Conservation (phyloP, 306 rosid genomes). For the Trichosanthes truncata region DNA sequence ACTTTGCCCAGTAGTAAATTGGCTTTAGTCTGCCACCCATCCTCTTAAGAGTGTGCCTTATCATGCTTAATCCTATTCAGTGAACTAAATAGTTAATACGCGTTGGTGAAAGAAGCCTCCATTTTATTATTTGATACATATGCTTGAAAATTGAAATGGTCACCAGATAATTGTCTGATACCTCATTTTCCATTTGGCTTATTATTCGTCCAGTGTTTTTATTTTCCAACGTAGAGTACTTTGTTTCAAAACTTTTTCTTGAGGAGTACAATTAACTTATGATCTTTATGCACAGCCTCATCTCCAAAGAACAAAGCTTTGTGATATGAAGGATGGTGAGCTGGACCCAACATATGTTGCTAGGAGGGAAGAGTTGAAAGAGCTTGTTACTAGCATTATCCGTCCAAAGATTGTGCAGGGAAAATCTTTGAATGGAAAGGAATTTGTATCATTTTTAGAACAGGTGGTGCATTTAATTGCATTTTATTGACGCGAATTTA, state of each 20-base stretch:
- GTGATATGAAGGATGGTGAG: constrained; percentile 84
- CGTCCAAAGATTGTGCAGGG: constrained; percentile 92
- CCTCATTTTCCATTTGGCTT: not conserved
- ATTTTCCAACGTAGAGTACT: not conserved
- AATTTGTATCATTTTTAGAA: constrained; percentile 72
- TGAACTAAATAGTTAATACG: not conserved
- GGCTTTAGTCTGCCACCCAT: not conserved
- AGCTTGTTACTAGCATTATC: constrained; percentile 64
- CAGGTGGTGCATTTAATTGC: constrained; percentile 42
- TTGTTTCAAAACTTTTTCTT: not conserved
- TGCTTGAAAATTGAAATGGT: not conserved
- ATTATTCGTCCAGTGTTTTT: not conserved
- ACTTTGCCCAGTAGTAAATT: not conserved
- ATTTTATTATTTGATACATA: not conserved
- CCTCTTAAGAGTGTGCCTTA: not conserved
- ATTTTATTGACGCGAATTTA: not conserved
- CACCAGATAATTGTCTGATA: not conserved
- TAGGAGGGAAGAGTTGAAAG: constrained; percentile 71
- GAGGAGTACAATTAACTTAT: constrained; percentile 3
- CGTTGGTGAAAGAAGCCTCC: not conserved
- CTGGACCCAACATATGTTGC: constrained; percentile 67
- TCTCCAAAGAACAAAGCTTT: constrained; percentile 86
- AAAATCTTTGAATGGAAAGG: constrained; percentile 63
- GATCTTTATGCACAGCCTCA: constrained; percentile 68
- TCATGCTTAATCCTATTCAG: not conserved